phyloP scores from a whole-genome alignment of 805 yeast species.

The Pichia exigua region DNA sequence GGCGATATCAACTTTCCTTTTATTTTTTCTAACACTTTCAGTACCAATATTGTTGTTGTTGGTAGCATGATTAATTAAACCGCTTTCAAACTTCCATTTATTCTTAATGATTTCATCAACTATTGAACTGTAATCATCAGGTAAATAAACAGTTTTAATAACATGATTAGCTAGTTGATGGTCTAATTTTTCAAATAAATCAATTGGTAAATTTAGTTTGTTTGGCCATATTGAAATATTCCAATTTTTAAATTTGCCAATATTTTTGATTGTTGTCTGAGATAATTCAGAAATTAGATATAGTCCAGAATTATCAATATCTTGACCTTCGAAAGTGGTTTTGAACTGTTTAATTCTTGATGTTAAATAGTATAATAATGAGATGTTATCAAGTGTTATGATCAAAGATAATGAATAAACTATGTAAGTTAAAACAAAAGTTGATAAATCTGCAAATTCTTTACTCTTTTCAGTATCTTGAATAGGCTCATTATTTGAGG shows the following conservation, averaged over 20 bases:
- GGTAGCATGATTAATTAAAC: not conserved
- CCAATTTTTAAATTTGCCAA: constrained; percentile 58
- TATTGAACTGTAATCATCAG: constrained; percentile 26
- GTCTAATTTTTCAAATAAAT: constrained; percentile 45
- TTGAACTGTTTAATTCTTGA: constrained; percentile 72
- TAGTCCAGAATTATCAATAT: constrained; percentile 37
- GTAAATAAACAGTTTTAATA: constrained; percentile 54
- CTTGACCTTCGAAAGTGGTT: not conserved
- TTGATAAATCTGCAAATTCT: constrained; percentile 24
- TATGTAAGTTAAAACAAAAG: constrained; percentile 53
- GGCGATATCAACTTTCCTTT: not conserved
- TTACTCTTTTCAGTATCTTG: constrained; percentile 3
- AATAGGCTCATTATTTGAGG: constrained; percentile 5
- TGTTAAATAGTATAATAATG: constrained; percentile 66
- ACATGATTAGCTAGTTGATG: constrained; percentile 36
- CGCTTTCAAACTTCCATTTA: constrained; percentile 10
- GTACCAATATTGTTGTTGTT: not conserved
- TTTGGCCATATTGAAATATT: constrained; percentile 76
- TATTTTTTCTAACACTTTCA: not conserved
- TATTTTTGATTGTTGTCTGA: constrained; percentile 54
- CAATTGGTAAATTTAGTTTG: constrained; percentile 60
- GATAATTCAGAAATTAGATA: constrained; percentile 56
- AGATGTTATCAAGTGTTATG: constrained; percentile 58
- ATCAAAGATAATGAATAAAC: constrained; percentile 52
- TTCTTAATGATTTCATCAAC: constrained; percentile 6